phyloP scores from a whole-genome alignment of 1,139 yeast species.

The Debaryomyces robertsiae region DNA sequence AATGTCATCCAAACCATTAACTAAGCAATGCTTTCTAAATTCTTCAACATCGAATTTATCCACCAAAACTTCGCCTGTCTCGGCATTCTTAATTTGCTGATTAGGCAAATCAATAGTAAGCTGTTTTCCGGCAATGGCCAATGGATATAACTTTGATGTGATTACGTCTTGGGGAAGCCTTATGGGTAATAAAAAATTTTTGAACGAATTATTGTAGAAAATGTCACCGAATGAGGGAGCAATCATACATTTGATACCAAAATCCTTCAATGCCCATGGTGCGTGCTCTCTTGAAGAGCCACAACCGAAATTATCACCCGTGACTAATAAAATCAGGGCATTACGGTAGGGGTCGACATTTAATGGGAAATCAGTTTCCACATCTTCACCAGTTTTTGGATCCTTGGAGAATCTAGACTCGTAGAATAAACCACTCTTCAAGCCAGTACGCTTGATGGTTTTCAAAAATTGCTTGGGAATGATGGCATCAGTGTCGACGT shows the following conservation, averaged over 20 bases:
- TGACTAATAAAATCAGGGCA: conserved; percentile 82
- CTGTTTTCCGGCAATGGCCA: conserved; percentile 71
- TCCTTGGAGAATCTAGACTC: conserved; percentile 80
- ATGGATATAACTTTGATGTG: conserved; percentile 68
- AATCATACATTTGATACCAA: conserved; percentile 91
- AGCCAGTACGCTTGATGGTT: conserved; percentile 96
- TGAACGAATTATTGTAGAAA: conserved; percentile 94
- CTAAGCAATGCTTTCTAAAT: conserved; percentile 91
- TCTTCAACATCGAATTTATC: conserved; percentile 84
- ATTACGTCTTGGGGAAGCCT: conserved; percentile 80
- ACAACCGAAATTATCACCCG: conserved; percentile 98
- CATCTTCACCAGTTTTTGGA: conserved; percentile 65
- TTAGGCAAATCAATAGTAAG: conserved; percentile 82
- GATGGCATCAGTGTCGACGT: conserved; percentile 97
- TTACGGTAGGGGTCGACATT: conserved; percentile 80
- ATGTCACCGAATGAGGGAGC: conserved; percentile 99
- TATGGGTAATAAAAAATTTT: conserved; percentile 91
- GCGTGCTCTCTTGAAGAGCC: conserved; percentile 99
- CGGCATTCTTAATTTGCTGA: conserved; percentile 72
- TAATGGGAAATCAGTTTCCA: conserved; percentile 83
- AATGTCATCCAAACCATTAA: conserved; percentile 95
- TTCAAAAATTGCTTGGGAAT: conserved; percentile 97
- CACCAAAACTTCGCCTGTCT: conserved; percentile 71
- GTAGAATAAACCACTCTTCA: conserved; percentile 83
- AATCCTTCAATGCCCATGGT: conserved; percentile 98